A percentile compares a stretch with the other conserved stretches of the same genome.
These are phyloP conservation scores for Petasospora fabianii DNA, from an alignment of 1,139 yeast species.

Conservation along the genomic window DNA sequence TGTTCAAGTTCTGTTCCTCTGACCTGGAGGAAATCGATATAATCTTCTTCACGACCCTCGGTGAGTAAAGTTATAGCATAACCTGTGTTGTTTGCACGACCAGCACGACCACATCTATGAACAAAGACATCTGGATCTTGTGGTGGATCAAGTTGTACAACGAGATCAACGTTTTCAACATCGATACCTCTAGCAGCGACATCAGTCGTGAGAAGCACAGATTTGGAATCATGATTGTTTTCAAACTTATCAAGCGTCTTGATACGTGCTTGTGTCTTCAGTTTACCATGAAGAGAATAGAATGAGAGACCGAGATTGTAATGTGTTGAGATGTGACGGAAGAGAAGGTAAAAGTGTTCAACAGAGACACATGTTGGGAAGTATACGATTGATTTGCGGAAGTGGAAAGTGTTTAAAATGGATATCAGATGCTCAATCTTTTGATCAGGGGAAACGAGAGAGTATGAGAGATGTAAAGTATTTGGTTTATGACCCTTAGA, in stretches of 20 bases:
- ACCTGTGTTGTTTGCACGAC: conserved; percentile 83
- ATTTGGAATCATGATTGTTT: conserved; percentile 37
- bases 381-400: conserved; percentile 77
- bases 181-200: conserved; percentile 95
- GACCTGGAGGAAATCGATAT: conserved; percentile 74
- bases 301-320: conserved; percentile 37
- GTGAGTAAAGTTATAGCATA: conserved; percentile 71
- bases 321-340: conserved; percentile 36
- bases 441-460: conserved; percentile 53
- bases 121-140: conserved; percentile 83
- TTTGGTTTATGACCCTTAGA: conserved; percentile 52
- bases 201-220: conserved; percentile 76
- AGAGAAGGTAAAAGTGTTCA: conserved; percentile 63
- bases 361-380: conserved; percentile 89
- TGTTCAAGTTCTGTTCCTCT: conserved; percentile 56
- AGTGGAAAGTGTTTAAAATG: conserved; percentile 50
- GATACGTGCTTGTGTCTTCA: conserved; percentile 68
- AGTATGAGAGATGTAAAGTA: conserved; percentile 60
- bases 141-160: conserved; percentile 86
- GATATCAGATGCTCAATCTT: conserved; percentile 60
- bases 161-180: conserved; percentile 87
- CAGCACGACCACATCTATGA: conserved; percentile 92
- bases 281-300: conserved; percentile 81
- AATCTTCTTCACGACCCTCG: conserved; percentile 76
- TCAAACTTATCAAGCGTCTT: conserved; percentile 62